A percentile compares a stretch with the other conserved stretches of the same genome.
phyloP scores from a whole-genome alignment of 768 basidiomycete species.

The Pleurotus salmoneostramineus region DNA sequence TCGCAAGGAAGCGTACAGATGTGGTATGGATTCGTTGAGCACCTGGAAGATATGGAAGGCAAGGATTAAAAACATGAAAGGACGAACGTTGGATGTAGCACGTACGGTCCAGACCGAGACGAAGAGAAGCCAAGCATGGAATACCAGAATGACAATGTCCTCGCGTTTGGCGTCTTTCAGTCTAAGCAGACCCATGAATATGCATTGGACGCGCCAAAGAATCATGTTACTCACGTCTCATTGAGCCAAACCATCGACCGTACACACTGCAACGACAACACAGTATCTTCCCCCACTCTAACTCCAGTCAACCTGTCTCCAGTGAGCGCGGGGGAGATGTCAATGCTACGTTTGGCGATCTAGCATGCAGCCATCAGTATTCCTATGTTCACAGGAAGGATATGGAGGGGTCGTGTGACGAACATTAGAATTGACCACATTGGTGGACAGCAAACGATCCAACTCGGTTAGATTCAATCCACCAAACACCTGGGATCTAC shows the following conservation, averaged over 20 bases:
- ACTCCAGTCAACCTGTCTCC: slow-evolving; percentile 7
- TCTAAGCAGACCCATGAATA: slow-evolving; percentile 15
- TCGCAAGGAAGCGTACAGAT: neutral
- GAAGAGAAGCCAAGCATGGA: slow-evolving; percentile 45
- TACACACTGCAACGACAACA: slow-evolving; percentile 27
- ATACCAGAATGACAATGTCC: slow-evolving; percentile 40
- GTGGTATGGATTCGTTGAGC: neutral
- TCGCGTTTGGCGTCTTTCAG: slow-evolving; percentile 39
- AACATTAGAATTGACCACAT: neutral
- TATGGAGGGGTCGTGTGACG: neutral
- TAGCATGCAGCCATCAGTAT: neutral
- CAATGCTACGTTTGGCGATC: neutral
- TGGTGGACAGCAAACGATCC: neutral
- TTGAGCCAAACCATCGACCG: slow-evolving; percentile 42
- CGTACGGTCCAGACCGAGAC: slow-evolving; percentile 43
- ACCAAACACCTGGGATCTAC: neutral
- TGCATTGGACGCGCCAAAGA: neutral
- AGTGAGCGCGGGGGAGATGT: slow-evolving; percentile 5
- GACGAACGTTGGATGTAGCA: neutral
- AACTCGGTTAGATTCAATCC: slow-evolving; percentile 3
- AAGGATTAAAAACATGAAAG: neutral
- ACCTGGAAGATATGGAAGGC: neutral
- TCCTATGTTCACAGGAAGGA: neutral
- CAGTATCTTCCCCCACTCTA: slow-evolving; percentile 1
- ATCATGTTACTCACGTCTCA: slow-evolving; percentile 32